phyloP scores from a whole-genome alignment of 257 asterid species.

The Solanum chaucha region DNA sequence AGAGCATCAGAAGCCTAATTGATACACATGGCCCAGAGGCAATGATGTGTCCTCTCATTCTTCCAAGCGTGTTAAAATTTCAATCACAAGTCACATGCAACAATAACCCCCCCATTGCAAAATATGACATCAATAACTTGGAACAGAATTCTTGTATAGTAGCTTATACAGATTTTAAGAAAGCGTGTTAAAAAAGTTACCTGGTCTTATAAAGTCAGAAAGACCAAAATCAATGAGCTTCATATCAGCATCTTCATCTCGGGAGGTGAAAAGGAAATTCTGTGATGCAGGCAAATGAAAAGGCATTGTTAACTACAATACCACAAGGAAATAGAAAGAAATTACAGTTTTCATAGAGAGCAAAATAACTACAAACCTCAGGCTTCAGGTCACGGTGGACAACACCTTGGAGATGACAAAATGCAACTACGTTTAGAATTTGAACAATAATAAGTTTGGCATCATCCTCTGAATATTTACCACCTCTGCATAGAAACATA shows the following conservation, averaged over 20 bases:
- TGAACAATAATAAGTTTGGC: conserved; percentile 82
- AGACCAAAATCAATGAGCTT: conserved; percentile 97
- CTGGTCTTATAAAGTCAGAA: conserved; percentile 89
- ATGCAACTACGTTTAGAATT: conserved; percentile 83
- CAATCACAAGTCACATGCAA: neutral
- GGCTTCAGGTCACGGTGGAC: conserved; percentile 98
- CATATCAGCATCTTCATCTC: conserved; percentile 88
- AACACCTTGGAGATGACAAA: conserved; percentile 98
- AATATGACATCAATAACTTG: neutral
- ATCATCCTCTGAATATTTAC: conserved; percentile 88
- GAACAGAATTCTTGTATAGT: neutral
- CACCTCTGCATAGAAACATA: conserved; percentile 59
- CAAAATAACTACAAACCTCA: conserved; percentile 40
- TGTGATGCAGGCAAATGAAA: conserved; percentile 21
- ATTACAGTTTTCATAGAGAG: neutral
- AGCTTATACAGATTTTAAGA: neutral
- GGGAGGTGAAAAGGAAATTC: conserved; percentile 83
- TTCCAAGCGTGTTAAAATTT: neutral
- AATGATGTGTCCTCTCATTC: neutral
- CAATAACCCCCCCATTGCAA: neutral
- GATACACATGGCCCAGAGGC: neutral
- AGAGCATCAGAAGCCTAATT: neutral
- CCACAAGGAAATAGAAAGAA: neutral
- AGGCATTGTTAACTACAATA: conserved; percentile 1
- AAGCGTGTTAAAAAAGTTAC: conserved; percentile 16